phyloP scores from a whole-genome alignment of 2,329 filamentous ascomycete species.

The Pyrenophora tritici-repentis region DNA sequence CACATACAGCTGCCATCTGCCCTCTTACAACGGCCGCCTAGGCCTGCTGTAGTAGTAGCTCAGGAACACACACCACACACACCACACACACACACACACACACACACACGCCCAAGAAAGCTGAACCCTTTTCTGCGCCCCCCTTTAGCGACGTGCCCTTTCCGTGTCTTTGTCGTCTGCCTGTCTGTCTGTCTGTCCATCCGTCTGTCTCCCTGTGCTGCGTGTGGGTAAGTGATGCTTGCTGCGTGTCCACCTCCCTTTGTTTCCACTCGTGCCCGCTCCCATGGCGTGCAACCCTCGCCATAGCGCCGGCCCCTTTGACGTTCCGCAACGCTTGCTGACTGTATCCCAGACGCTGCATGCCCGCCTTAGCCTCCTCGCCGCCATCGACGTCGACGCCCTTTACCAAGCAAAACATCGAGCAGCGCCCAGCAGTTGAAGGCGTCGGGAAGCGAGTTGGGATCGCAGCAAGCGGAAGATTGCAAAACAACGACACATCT shows the following conservation, averaged over 20 bases:
- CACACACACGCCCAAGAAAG: constrained; percentile 13
- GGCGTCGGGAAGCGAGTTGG: constrained; percentile 8
- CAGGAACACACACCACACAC: constrained; percentile 23
- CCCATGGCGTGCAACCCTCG: constrained; percentile 44
- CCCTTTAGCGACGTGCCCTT: constrained; percentile 6
- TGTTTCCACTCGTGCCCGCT: constrained; percentile 40
- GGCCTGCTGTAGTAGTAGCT: constrained; percentile 12
- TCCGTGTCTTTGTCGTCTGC: constrained; percentile 24
- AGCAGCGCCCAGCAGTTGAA: constrained; percentile 1
- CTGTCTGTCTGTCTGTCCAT: constrained; percentile 7
- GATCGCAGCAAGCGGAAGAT: constrained; percentile 1
- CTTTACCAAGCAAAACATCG: no score
- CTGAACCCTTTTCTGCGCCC: constrained; percentile 32
- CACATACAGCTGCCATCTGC: background rate
- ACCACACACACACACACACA: constrained; percentile 19
- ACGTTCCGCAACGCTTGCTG: constrained; percentile 34
- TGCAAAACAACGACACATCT: background rate
- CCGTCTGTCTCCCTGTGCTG: constrained; percentile 3
- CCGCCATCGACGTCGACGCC: constrained; percentile 10
- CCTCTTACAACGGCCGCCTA: constrained; percentile 26
- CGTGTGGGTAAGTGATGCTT: constrained; percentile 36
- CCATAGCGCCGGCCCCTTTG: constrained; percentile 38
- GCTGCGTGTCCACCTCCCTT: constrained; percentile 32
- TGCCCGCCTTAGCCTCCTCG: constrained; percentile 22
- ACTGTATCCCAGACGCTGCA: constrained; percentile 35